These are phyloP conservation scores for Camellia japonica DNA, from an alignment of 148 eudicot species.

Conservation along the genomic window DNA sequence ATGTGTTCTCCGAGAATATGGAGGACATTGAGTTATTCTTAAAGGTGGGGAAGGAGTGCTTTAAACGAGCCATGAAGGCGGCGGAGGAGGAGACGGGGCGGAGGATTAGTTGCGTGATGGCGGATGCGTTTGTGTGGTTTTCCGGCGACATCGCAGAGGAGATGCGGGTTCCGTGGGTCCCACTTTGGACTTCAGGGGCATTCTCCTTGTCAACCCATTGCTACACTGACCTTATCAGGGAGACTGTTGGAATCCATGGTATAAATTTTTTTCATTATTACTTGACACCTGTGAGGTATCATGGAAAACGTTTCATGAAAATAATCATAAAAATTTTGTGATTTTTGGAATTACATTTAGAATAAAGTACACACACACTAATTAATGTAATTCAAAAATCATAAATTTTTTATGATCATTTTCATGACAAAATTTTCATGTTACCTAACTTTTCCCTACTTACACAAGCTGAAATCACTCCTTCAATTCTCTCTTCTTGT, in stretches of 20 bases:
- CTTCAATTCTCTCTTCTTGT: no score
- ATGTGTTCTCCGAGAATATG: slow-evolving; percentile 24
- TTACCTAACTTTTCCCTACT: no score
- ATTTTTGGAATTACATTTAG: no score
- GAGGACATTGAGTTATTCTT: slow-evolving; percentile 36
- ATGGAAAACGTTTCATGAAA: no score
- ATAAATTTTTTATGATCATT: no score
- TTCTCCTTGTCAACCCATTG: slow-evolving; percentile 39
- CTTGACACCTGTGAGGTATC: no score
- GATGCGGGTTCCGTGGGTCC: slow-evolving; percentile 38
- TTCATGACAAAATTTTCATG: no score
- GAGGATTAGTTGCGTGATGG: slow-evolving; percentile 36
- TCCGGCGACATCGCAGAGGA: slow-evolving; percentile 41
- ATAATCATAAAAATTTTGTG: no score
- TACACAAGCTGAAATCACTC: no score
- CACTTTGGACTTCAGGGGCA: slow-evolving; percentile 34
- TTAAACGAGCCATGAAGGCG: slow-evolving; percentile 25
- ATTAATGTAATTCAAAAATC: no score
- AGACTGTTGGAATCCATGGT: slow-evolving; percentile 32
- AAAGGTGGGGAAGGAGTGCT: slow-evolving; percentile 20
- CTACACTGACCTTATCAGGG: slow-evolving; percentile 46
- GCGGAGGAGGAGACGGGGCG: slow-evolving; percentile 44
- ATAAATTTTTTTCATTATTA: neutral
- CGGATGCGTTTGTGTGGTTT: slow-evolving; percentile 61
- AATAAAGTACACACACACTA: no score